Evolutionary conservation across 2,329 filamentous ascomycete species (phyloP), one percentile per base, ranked within the genome.

Genomic region (Sclerotinia subarctica): DNA sequence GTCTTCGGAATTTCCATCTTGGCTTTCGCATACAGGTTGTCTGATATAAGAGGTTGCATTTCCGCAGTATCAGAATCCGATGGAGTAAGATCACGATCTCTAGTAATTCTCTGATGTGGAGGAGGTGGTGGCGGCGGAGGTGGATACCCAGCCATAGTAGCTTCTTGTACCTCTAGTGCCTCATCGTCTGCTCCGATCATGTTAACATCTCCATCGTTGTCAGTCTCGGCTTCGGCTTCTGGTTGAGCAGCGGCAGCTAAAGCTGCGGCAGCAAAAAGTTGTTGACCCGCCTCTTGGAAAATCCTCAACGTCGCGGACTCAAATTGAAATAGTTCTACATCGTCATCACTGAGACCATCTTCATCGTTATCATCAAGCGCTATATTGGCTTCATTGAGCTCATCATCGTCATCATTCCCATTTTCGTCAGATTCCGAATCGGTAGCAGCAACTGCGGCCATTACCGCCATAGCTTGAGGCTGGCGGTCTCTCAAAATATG

Each of bases 1-100:
- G 95, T 98, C 76, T 90, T 91, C 6, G 95, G 95, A 32, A 98
- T 90, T 15, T 90, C 86, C 44, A 91, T 79, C 69, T 88, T 88
- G 4, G 86, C 84, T 75, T 90, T 90, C 29, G 85, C 82, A 74
- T 87, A 88, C 17, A 87, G 82, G 0, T 81, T 83, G 3, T 87
- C 82, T 5, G 87, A 85, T 65, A 90, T 88, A 52, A 90, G 80
- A 56, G 88, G 86, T 44, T 75, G 75, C 69, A 75, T 73, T 71
- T 90, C 89, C 49, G 87, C 86, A 47, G 87, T 90, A 73, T 93
- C 90, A 5, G 90, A 91, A 73, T 92, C 90, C 2, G 89, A 90
- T 5, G 89, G 88, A 5, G 89, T 91, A 32, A 86, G 82, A 71
- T 88, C 88, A 70, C 85, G 84, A 69, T 89, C 85, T 69, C 83